Conservation (phyloP, 768 basidiomycete genomes). For the Crepidotus variabilis region DNA sequence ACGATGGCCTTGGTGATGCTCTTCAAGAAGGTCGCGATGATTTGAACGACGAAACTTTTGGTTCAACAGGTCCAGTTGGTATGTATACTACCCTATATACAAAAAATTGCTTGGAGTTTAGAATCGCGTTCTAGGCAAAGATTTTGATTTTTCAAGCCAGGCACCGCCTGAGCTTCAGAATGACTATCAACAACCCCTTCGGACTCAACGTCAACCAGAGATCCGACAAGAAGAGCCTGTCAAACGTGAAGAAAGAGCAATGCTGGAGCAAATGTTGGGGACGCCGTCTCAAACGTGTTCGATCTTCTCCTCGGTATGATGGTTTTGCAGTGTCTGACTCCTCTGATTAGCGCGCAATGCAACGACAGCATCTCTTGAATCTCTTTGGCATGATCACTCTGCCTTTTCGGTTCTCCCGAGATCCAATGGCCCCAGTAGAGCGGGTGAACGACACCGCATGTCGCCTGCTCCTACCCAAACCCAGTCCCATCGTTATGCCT, state of each 20-base stretch:
- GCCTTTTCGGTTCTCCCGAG: constrained; percentile 66
- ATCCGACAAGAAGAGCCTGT: constrained; percentile 17
- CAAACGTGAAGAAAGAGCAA: constrained; percentile 14
- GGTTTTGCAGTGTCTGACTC: constrained; percentile 11
- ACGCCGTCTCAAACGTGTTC: constrained; percentile 14
- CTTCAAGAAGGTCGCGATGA: constrained; percentile 90
- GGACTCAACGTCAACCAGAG: constrained; percentile 14
- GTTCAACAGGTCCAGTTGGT: constrained; percentile 68
- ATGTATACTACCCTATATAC: constrained; percentile 24
- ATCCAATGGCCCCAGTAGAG: constrained; percentile 43
- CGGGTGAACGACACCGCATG: constrained; percentile 30
- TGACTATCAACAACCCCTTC: constrained; percentile 16
- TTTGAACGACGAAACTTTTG: constrained; percentile 97
- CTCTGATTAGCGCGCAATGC: constrained; percentile 27
- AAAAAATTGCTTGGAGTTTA: constrained; percentile 1
- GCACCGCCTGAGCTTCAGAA: constrained; percentile 28
- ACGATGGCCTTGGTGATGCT: constrained; percentile 85
- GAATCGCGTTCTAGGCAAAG: constrained; percentile 57
- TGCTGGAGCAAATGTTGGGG: constrained; percentile 9
- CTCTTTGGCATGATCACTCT: constrained; percentile 82
- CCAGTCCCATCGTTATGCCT: constrained; percentile 33
- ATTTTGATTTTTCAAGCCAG: constrained; percentile 80
- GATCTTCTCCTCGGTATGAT: constrained; percentile 13
- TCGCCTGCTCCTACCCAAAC: constrained; percentile 25
- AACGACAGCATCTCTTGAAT: constrained; percentile 53